A percentile compares a stretch with the other conserved stretches of the same genome.
Evolutionary conservation across 2,329 filamentous ascomycete genomes (phyloP).

Genomic region (Aspergillus unguis): DNA sequence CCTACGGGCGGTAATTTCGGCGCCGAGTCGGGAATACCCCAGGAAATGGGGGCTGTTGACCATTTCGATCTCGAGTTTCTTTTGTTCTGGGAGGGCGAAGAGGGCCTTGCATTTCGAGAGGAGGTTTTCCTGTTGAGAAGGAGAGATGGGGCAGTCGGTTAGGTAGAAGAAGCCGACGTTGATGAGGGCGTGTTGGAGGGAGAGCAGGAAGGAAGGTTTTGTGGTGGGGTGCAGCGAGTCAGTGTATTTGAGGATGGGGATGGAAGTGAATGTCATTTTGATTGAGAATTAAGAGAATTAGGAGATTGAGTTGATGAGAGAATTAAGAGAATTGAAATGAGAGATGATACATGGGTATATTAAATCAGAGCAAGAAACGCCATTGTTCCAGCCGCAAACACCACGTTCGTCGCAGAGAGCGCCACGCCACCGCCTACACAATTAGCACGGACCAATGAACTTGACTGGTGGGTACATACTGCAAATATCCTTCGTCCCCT

Average conservation of each 20-base stretch:
- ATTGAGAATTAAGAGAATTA: not conserved
- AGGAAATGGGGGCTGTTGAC: constrained; percentile 38
- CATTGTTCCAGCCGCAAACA: too few relatives aligned
- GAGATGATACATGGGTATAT: not conserved
- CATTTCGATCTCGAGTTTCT: constrained; percentile 50
- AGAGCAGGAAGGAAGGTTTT: constrained; percentile 26
- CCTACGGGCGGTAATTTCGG: constrained; percentile 33
- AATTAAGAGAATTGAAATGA: not conserved
- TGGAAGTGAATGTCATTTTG: constrained; percentile 24
- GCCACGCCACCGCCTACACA: not conserved
- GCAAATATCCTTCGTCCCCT: not conserved
- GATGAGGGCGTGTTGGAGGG: constrained; percentile 32
- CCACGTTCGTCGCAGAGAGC: not conserved
- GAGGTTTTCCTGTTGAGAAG: constrained; percentile 23
- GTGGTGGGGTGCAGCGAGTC: constrained; percentile 16
- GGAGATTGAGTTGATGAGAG: not conserved
- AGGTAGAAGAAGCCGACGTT: constrained; percentile 39
- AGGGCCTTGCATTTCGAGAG: constrained; percentile 42
- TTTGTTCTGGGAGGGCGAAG: constrained; percentile 44
- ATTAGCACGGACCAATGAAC: not conserved
- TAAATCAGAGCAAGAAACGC: too few relatives aligned
- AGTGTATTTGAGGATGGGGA: constrained; percentile 32
- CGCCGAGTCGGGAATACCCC: constrained; percentile 35
- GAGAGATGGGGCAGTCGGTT: constrained; percentile 26
- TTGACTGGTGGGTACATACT: not conserved